These are phyloP conservation scores for Dactylorhiza incarnata DNA, from an alignment of 106 monocot species.

Conservation along the genomic window DNA sequence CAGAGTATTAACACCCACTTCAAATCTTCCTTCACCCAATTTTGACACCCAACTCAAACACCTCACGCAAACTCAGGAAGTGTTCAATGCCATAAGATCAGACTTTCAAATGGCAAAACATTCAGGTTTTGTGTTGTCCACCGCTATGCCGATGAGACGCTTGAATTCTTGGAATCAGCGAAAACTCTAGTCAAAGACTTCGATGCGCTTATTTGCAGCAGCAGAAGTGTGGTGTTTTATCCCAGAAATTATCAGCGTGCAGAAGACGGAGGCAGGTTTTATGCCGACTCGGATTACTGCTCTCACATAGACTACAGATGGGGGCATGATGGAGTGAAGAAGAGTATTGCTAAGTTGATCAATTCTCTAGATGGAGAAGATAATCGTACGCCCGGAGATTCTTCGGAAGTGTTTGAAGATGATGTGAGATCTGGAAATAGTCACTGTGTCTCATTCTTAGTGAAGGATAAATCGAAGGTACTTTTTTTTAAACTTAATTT, in stretches of 20 bases:
- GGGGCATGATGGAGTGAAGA: conserved; percentile 52
- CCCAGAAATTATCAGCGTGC: conserved; percentile 32
- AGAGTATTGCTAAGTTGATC: conserved; percentile 39
- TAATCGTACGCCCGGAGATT: neutral
- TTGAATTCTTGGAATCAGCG: conserved; percentile 34
- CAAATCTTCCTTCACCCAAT: too few relatives aligned
- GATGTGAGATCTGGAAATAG: conserved; percentile 49
- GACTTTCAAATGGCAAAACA: conserved; percentile 41
- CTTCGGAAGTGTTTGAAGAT: conserved; percentile 13
- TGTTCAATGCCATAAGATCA: conserved; percentile 26
- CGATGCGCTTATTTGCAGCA: conserved; percentile 57
- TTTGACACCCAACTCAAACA: too few relatives aligned
- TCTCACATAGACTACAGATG: conserved; percentile 68
- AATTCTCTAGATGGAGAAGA: neutral
- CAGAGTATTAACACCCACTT: too few relatives aligned
- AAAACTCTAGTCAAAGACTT: conserved; percentile 38
- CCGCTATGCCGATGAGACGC: conserved; percentile 48
- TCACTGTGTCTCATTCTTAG: conserved; percentile 56
- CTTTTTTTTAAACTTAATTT: too few relatives aligned
- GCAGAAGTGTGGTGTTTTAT: conserved; percentile 58
- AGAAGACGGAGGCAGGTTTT: conserved; percentile 20
- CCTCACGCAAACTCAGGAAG: too few relatives aligned
- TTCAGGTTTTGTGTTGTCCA: conserved; percentile 43
- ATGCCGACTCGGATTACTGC: conserved; percentile 54
- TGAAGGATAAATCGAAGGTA: conserved; percentile 55